These are phyloP conservation scores for Ailanthus altissimus DNA, from an alignment of 345 rosid species.

Conservation along the genomic window DNA sequence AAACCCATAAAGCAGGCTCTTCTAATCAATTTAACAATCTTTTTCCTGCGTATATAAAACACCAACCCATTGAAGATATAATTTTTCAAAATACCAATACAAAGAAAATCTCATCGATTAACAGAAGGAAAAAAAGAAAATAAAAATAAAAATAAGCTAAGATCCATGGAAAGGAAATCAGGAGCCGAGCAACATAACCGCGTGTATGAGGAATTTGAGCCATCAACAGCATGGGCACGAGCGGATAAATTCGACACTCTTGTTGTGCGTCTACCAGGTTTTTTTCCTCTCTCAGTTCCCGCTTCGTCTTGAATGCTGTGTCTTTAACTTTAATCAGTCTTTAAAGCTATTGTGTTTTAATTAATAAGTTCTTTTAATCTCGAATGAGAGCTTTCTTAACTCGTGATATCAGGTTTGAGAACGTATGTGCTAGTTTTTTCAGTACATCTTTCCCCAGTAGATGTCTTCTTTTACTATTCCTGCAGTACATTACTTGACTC, in stretches of 20 bases:
- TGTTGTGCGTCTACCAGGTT: constrained; percentile 46
- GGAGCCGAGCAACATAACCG: not conserved
- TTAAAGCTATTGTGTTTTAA: too few relatives aligned
- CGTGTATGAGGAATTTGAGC: constrained; percentile 31
- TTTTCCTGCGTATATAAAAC: not conserved
- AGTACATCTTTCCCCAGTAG: too few relatives aligned
- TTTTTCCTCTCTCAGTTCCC: not conserved
- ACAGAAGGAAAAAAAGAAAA: not conserved
- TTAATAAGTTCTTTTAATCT: too few relatives aligned
- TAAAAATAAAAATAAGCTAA: not conserved
- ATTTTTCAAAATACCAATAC: not conserved
- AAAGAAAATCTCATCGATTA: too few relatives aligned
- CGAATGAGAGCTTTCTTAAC: too few relatives aligned
- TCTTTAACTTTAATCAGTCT: not conserved
- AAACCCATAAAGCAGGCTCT: not conserved
- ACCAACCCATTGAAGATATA: not conserved
- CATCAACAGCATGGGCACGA: constrained; percentile 41
- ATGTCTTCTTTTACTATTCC: too few relatives aligned
- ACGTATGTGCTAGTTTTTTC: too few relatives aligned
- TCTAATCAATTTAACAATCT: not conserved
- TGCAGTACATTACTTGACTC: too few relatives aligned
- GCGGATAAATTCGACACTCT: constrained; percentile 38
- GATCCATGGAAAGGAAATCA: not conserved
- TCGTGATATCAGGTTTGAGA: too few relatives aligned
- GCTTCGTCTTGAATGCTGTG: not conserved